Evolutionary conservation across 441 rosid species (phyloP).

Genomic region (Biscutella laevigata): DNA sequence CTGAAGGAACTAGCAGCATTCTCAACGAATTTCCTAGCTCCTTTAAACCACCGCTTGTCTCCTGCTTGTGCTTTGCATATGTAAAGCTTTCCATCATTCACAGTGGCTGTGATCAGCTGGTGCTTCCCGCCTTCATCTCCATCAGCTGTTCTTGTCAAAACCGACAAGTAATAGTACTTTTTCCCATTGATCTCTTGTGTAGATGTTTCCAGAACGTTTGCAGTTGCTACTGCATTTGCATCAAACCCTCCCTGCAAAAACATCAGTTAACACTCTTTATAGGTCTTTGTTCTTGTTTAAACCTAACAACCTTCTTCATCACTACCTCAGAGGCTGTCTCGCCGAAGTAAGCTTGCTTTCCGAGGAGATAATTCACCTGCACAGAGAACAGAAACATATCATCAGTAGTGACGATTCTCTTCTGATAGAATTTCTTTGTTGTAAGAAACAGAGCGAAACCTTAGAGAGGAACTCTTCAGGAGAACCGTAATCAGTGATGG

Average conservation of each 20-base stretch:
- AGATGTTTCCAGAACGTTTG: conserved; percentile 63
- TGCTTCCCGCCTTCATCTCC: conserved; percentile 96
- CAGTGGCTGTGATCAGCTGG: conserved; percentile 62
- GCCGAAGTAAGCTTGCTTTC: conserved; percentile 66
- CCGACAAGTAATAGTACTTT: conserved; percentile 48
- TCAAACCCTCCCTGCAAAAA: conserved; percentile 73
- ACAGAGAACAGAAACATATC: conserved; percentile 7
- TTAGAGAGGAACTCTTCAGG: conserved; percentile 66
- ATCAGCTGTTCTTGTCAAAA: conserved; percentile 85
- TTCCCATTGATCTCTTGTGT: conserved; percentile 37
- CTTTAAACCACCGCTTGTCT: conserved; percentile 98
- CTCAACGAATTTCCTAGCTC: conserved; percentile 75
- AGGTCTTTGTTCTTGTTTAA: not conserved
- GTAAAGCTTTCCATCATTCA: conserved; percentile 70
- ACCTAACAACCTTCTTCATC: conserved; percentile 27
- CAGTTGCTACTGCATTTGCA: conserved; percentile 55
- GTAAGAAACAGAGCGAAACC: conserved; percentile 27
- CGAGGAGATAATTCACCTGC: conserved; percentile 75
- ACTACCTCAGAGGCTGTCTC: conserved; percentile 66
- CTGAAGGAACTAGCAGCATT: conserved; percentile 64
- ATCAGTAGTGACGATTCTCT: conserved; percentile 1
- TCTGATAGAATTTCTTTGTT: not conserved
- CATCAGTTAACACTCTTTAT: not conserved
- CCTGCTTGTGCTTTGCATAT: conserved; percentile 97
- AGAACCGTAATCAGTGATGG: conserved; percentile 74